Conservation (phyloP, 768 basidiomycete species). For the Hericium alpestre region DNA sequence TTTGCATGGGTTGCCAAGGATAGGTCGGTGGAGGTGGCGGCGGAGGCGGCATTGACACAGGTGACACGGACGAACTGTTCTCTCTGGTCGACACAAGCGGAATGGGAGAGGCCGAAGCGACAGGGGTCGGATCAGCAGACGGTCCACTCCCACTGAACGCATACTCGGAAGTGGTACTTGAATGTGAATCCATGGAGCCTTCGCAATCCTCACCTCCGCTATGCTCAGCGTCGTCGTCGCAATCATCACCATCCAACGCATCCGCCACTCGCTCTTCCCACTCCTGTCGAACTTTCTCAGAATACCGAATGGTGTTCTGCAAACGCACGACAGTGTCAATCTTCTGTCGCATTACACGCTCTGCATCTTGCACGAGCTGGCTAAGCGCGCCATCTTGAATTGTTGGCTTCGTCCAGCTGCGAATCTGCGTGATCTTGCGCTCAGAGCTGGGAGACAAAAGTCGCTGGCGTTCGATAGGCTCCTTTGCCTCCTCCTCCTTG, state of each 20-base stretch:
- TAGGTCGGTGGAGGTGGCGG: constrained; percentile 21
- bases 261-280: constrained; percentile 87
- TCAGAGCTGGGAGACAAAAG: constrained; percentile 86
- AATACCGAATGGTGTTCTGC: constrained; percentile 94
- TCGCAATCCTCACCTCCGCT: constrained; percentile 32
- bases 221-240: constrained; percentile 41
- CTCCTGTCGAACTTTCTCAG: constrained; percentile 93
- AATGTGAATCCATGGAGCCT: constrained; percentile 34
- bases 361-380: constrained; percentile 78
- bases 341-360: constrained; percentile 86
- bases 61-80: constrained; percentile 6
- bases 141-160: constrained; percentile 38
- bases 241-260: constrained; percentile 45
- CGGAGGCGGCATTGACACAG: constrained; percentile 10
- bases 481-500: constrained; percentile 84
- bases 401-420: constrained; percentile 77
- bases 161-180: constrained; percentile 59
- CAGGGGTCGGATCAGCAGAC: constrained; percentile 56
- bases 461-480: constrained; percentile 87
- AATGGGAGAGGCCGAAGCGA: constrained; percentile 44
- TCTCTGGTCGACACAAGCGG: constrained; percentile 6
- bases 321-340: constrained; percentile 89
- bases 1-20: constrained; percentile 38
- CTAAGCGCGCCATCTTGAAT: constrained; percentile 79
- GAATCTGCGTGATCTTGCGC: constrained; percentile 70